Base-by-base conservation (phyloP, 352 stramenopile genomes). In the Phytophthora citrophthora region DNA sequence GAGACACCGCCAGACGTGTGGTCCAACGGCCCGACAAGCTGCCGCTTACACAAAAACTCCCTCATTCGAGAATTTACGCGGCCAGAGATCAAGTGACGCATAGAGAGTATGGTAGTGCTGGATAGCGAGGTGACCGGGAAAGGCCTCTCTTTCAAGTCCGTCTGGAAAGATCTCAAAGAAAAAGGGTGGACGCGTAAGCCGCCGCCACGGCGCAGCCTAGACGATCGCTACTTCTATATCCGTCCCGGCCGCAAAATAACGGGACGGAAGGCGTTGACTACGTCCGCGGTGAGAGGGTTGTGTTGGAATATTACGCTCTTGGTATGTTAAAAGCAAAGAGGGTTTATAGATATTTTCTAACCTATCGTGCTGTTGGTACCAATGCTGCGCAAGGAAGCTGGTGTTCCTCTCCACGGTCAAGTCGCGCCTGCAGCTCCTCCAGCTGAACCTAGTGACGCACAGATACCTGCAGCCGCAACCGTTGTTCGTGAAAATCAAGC, bases 191-290 rank as follows among this genome's bases (percentile, higher is more conserved):
- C 32, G 7, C 20, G 54, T 12, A 53, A 40, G 23, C 44, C 54
- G 1, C 44, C 44, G 0, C 44, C 44, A 2, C 13, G 44, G 24
- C n/a, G 55, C 27, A 41, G 44, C 9, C 34, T 55, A 1, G 55
- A 63, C 34, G 45, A 50, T n/a, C 34, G 34, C 20, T 54, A 63
- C 34, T 41, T 36, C 23, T 63, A 55, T 26, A 44, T 55, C 3
- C 31, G 32, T 16, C 45, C 45, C n/a, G 15, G 16, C 10, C 18
- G 32, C 15, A 5, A 40, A 8, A 20, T 20, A 20, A 0, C 1
- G 54, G 44, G 13, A 16, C 24, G 4, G 52, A 60, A 12, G 40
- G 39, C 11, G 39, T 60, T 7, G 9, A 60, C 12, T 45, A 34
- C 40, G 24, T 60, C 18, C 27, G 26, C 5, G 52, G 44, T 27